Conservation (phyloP, 2,329 filamentous ascomycete genomes). For the Botrytis fabae region DNA sequence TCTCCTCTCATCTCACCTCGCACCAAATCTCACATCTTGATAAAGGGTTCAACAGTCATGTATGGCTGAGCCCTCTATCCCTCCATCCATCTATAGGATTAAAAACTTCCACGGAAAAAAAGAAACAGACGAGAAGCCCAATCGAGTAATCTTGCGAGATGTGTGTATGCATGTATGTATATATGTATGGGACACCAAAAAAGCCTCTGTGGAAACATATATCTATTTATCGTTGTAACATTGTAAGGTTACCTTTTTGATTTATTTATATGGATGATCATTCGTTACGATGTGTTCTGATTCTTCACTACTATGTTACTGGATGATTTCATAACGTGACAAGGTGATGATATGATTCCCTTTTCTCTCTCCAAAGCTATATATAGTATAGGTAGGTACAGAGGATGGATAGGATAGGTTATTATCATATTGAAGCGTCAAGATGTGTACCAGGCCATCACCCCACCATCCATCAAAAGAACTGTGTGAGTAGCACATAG, state of each 20-base stretch:
- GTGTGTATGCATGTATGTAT: too few species aligned
- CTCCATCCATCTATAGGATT: too few species aligned
- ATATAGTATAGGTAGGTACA: neutral
- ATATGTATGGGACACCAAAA: too few species aligned
- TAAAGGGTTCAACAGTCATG: neutral
- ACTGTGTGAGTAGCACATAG: too few species aligned
- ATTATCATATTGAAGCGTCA: neutral
- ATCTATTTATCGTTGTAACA: neutral
- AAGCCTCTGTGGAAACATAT: neutral
- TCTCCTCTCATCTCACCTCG: neutral
- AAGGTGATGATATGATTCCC: too few species aligned
- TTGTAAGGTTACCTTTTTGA: neutral
- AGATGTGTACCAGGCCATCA: too few species aligned
- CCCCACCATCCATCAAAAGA: neutral
- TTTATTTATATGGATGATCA: too few species aligned
- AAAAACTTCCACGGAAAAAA: neutral
- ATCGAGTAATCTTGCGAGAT: neutral
- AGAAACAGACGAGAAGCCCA: neutral
- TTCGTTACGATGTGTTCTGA: neutral
- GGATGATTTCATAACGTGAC: too few species aligned
- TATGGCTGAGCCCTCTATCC: neutral
- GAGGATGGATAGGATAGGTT: too few species aligned
- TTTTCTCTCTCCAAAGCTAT: neutral
- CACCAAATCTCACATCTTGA: conserved; percentile 4
- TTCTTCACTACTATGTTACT: neutral